phyloP scores from a whole-genome alignment of 1,284 basidiomycete species.

The Marasmius fiardii region DNA sequence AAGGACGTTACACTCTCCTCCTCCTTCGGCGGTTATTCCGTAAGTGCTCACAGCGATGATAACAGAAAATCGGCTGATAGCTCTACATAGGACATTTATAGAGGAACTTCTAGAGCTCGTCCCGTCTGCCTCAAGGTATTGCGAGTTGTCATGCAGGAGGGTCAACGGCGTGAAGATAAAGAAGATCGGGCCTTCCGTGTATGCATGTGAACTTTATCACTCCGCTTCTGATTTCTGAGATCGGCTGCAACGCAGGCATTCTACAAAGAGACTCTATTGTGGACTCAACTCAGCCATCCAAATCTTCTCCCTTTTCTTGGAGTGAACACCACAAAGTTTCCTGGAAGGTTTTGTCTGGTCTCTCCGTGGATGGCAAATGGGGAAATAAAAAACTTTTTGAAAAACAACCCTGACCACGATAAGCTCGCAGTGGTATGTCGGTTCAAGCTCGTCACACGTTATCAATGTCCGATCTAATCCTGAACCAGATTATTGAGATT shows the following conservation, averaged over 20 bases:
- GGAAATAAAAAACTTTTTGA: conserved; percentile 8
- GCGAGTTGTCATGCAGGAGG: neutral
- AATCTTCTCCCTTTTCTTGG: conserved; percentile 14
- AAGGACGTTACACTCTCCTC: neutral
- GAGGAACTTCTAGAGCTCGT: neutral
- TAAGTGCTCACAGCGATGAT: neutral
- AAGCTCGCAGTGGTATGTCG: conserved; percentile 1
- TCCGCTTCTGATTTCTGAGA: neutral
- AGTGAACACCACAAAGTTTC: conserved; percentile 6
- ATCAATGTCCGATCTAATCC: too few species aligned
- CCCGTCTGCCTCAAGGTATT: neutral
- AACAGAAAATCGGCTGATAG: neutral
- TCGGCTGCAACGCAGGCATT: conserved; percentile 4
- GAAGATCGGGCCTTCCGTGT: neutral
- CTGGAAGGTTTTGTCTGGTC: conserved; percentile 10
- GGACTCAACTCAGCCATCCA: conserved; percentile 13
- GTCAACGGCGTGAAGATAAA: neutral
- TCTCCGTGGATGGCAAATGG: conserved; percentile 15
- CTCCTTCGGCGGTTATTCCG: neutral
- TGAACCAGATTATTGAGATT: neutral
- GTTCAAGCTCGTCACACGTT: neutral
- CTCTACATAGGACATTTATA: neutral
- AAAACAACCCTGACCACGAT: conserved; percentile 10
- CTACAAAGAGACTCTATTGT: conserved; percentile 13
- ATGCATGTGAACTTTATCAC: neutral